These are phyloP conservation scores for Sanghuangporus weigelae DNA, from an alignment of 1,284 basidiomycete genomes.

Conservation along the genomic window DNA sequence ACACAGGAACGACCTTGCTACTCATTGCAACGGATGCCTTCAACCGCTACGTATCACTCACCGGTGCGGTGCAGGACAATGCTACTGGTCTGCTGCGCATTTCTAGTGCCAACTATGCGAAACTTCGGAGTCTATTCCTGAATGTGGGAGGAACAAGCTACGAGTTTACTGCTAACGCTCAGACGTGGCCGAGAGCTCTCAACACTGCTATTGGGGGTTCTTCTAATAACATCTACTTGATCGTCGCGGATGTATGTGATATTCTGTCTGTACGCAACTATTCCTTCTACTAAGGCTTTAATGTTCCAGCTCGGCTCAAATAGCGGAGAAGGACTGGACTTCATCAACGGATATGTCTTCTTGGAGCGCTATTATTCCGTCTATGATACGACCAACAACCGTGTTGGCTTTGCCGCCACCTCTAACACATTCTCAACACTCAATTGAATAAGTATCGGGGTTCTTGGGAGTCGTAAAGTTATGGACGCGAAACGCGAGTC, in stretches of 20 bases:
- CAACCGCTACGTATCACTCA: constrained; percentile 13
- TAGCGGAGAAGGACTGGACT: constrained; percentile 17
- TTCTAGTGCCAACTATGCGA: constrained; percentile 6
- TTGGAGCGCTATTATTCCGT: constrained; percentile 22
- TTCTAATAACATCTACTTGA: constrained; percentile 18
- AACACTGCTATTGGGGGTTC: constrained; percentile 20
- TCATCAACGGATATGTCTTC: constrained; percentile 21
- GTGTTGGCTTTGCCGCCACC: constrained; percentile 21
- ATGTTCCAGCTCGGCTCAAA: constrained; percentile 11
- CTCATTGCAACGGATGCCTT: constrained; percentile 20
- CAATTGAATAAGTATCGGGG: too few relatives aligned
- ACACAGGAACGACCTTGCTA: constrained; percentile 22
- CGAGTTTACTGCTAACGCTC: constrained; percentile 19
- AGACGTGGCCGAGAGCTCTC: constrained; percentile 20
- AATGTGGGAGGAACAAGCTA: constrained; percentile 17
- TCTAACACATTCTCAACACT: constrained; percentile 10
- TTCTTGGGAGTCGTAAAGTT: too few relatives aligned
- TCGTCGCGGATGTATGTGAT: constrained; percentile 16
- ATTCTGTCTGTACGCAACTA: neutral
- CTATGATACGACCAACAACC: constrained; percentile 21
- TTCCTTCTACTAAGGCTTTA: neutral
- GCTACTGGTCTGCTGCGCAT: constrained; percentile 19
- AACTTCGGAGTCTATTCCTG: constrained; percentile 20
- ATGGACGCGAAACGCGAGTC: too few relatives aligned
- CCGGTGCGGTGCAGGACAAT: constrained; percentile 16